Evolutionary conservation across 2,329 filamentous ascomycete genomes (phyloP).

Genomic region (Calonectria pteridis): DNA sequence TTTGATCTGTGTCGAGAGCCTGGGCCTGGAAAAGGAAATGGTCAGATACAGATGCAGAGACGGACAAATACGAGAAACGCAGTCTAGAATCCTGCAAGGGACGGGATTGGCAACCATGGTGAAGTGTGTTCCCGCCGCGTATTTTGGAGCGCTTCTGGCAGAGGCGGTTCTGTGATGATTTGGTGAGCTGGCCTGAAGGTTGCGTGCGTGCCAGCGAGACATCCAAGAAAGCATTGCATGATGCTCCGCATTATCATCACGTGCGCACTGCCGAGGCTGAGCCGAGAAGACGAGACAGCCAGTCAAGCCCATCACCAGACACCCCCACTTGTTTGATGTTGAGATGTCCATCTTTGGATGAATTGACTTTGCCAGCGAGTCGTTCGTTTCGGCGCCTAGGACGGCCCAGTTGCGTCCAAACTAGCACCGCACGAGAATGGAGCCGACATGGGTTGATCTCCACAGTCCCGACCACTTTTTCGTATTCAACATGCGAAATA

Average conservation of each 20-base stretch:
- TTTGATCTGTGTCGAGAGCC: conserved; percentile 98
- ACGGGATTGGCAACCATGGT: neutral
- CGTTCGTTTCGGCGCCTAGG: neutral
- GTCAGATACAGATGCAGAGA: neutral
- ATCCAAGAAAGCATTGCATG: neutral
- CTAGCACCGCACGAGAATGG: neutral
- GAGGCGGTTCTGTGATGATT: neutral
- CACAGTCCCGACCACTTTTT: neutral
- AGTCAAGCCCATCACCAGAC: neutral
- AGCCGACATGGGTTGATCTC: neutral
- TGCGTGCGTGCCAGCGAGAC: neutral
- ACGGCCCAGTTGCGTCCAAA: neutral
- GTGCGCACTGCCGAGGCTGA: neutral
- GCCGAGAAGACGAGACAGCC: neutral
- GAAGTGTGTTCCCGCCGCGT: neutral
- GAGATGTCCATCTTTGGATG: neutral
- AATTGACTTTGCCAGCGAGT: neutral
- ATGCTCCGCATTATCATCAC: neutral
- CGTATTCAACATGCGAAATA: neutral
- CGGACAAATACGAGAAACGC: neutral
- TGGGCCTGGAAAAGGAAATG: conserved; percentile 79
- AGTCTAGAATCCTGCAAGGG: neutral
- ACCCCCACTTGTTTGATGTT: neutral
- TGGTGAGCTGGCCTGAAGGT: neutral
- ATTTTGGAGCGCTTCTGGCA: neutral